Conservation (phyloP, 2,329 filamentous ascomycete species). For the Passalora sequoiae region DNA sequence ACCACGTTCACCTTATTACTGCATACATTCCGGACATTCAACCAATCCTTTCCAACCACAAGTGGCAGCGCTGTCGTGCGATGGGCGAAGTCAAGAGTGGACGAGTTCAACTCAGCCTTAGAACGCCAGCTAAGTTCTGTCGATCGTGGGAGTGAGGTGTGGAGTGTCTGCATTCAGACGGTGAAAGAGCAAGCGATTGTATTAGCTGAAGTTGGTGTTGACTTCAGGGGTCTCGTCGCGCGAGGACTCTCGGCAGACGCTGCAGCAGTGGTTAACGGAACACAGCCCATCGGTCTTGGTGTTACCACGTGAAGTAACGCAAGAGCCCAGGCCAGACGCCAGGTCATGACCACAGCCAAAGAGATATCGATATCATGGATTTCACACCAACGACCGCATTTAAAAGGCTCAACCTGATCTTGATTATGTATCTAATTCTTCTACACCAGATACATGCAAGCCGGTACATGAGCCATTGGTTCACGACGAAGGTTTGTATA, state of each 20-base stretch:
- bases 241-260: conserved; percentile 39
- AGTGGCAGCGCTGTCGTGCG: conserved; percentile 90
- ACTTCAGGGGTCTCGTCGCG: conserved; percentile 79
- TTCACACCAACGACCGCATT: no score
- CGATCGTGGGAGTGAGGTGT: conserved; percentile 67
- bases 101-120: conserved; percentile 80
- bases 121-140: conserved; percentile 82
- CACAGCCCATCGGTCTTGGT: conserved; percentile 12
- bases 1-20: conserved; percentile 93
- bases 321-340: no score
- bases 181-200: conserved; percentile 75
- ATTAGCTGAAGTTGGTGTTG: conserved; percentile 78
- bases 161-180: conserved; percentile 75
- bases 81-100: conserved; percentile 95
- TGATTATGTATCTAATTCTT: no score
- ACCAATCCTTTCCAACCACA: conserved; percentile 64
- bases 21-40: conserved; percentile 64
- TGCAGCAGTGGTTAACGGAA: conserved; percentile 3
- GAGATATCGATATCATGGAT: no score
- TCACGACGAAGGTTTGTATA: no score
- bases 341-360: no score
- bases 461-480: no score
- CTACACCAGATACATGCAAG: no score
- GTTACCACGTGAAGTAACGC: conserved; percentile 16
- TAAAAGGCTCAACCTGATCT: no score